A percentile compares a stretch with the other conserved stretches of the same genome.
phyloP scores from a whole-genome alignment of 805 yeast species.

The Ogataea nakhonphanomensis region DNA sequence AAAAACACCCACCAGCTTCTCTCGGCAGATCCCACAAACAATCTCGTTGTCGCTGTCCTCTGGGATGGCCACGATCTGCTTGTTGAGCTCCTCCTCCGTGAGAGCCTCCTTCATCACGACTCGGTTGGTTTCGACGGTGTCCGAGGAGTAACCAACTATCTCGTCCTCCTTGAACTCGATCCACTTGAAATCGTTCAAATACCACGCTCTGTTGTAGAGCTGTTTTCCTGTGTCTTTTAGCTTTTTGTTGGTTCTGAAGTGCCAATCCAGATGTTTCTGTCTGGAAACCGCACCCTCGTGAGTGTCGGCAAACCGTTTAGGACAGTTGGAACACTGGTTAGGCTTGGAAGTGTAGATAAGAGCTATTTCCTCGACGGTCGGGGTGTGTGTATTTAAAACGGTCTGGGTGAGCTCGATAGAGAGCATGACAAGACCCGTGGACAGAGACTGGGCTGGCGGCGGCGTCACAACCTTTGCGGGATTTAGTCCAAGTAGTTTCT shows the following conservation, averaged over 20 bases:
- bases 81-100: conserved; percentile 34
- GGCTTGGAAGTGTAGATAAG: conserved; percentile 57
- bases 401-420: conserved; percentile 30
- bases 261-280: conserved; percentile 89
- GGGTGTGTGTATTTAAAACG: conserved; percentile 37
- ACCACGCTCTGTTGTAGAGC: conserved; percentile 82
- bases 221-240: conserved; percentile 45
- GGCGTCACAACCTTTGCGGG: conserved; percentile 19
- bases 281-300: conserved; percentile 49
- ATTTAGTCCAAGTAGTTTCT: conserved; percentile 18
- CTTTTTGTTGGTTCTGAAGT: conserved; percentile 84
- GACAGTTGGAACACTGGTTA: conserved; percentile 85
- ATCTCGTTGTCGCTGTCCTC: conserved; percentile 55
- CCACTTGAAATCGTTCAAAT: conserved; percentile 70
- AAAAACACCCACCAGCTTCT: conserved; percentile 58
- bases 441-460: conserved; percentile 10
- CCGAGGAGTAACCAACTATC: conserved; percentile 37
- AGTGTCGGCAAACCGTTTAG: conserved; percentile 72
- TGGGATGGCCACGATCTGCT: conserved; percentile 63
- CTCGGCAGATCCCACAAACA: conserved; percentile 71
- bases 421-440: conserved; percentile 21
- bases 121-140: conserved; percentile 20
- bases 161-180: conserved; percentile 68
- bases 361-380: conserved; percentile 33
- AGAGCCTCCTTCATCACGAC: conserved; percentile 18